Conservation (phyloP, 1,284 basidiomycete genomes). For the Exobasidium rhododendri region DNA sequence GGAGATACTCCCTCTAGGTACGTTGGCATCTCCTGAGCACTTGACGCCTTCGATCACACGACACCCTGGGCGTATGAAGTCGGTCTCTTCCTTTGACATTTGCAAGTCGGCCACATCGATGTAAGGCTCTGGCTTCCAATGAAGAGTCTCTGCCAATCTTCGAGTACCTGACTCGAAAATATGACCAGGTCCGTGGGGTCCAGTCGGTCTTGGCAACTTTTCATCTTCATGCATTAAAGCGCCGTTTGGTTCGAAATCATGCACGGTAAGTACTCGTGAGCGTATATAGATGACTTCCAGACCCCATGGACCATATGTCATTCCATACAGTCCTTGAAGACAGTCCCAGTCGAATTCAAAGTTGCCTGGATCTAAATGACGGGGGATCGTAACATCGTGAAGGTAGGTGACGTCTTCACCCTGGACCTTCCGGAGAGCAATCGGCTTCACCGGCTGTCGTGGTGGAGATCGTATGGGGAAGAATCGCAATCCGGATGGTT, state of each 20-base stretch:
- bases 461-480: conserved; percentile 16
- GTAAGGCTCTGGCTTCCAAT: conserved; percentile 32
- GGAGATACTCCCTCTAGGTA: conserved; percentile 33
- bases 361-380: conserved; percentile 24
- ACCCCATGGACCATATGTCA: conserved; percentile 41
- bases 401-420: not conserved
- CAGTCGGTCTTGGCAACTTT: not conserved
- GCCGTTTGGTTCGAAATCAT: conserved; percentile 30
- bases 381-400: conserved; percentile 18
- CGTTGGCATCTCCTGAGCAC: conserved; percentile 36
- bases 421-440: conserved; percentile 5
- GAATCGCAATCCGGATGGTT: conserved; percentile 19
- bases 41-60: conserved; percentile 37
- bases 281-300: conserved; percentile 38
- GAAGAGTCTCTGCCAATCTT: not conserved
- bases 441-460: not conserved
- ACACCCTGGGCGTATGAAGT: conserved; percentile 21
- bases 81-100: conserved; percentile 24
- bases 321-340: conserved; percentile 33
- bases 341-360: conserved; percentile 29
- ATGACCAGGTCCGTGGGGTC: conserved; percentile 6
- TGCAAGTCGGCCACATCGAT: conserved; percentile 13
- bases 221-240: not conserved
- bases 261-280: conserved; percentile 27
- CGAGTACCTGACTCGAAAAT: not conserved